phyloP scores from a whole-genome alignment of 345 rosid species.

The Lumnitzera littorea region DNA sequence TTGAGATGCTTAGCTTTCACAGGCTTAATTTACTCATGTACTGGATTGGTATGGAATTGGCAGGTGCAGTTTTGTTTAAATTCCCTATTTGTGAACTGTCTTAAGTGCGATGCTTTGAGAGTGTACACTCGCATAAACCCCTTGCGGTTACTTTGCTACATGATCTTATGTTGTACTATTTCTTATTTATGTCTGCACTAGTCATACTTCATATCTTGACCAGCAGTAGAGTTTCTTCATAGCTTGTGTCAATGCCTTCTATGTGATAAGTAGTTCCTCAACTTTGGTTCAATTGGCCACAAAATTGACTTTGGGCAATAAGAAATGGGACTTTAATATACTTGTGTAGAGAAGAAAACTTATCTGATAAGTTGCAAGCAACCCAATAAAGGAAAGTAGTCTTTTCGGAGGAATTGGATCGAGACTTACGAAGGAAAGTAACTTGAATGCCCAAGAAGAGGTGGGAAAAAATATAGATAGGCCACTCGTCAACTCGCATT shows the following conservation, averaged over 20 bases:
- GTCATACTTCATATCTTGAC: neutral
- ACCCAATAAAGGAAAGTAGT: too few relatives aligned
- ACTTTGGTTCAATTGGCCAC: too few relatives aligned
- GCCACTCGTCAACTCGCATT: too few relatives aligned
- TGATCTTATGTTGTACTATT: conserved; percentile 1
- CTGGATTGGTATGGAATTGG: neutral
- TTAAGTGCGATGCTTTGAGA: neutral
- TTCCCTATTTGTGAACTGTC: neutral
- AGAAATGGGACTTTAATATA: too few relatives aligned
- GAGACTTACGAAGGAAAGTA: too few relatives aligned
- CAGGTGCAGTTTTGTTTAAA: conserved; percentile 1
- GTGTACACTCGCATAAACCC: neutral
- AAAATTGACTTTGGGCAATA: too few relatives aligned
- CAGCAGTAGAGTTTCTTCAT: too few relatives aligned
- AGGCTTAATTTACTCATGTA: neutral
- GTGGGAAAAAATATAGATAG: too few relatives aligned
- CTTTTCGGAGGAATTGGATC: too few relatives aligned
- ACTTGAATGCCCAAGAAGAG: too few relatives aligned
- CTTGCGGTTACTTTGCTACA: neutral
- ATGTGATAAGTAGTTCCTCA: neutral
- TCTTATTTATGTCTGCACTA: neutral
- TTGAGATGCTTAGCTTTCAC: conserved; percentile 16
- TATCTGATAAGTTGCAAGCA: too few relatives aligned
- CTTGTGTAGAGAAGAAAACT: too few relatives aligned
- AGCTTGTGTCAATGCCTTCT: neutral